Evolutionary conservation across 768 basidiomycete genomes (phyloP).

Genomic region (Serpula lacrymans): DNA sequence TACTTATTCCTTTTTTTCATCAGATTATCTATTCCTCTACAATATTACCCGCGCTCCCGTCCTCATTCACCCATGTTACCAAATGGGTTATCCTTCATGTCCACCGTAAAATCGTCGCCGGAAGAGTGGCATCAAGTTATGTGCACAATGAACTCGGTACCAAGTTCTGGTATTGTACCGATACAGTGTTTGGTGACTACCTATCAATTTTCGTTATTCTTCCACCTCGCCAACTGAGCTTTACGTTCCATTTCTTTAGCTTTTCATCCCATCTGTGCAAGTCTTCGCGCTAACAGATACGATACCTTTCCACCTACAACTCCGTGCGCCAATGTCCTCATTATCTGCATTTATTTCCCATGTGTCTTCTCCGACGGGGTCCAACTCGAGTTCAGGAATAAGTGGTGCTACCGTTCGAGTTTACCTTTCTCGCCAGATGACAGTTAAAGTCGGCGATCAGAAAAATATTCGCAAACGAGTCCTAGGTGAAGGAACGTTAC

Average conservation of each 20-base stretch:
- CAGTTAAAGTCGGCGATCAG: constrained; percentile 27
- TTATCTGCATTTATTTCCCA: constrained; percentile 43
- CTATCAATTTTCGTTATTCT: constrained; percentile 1
- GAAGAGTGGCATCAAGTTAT: constrained; percentile 64
- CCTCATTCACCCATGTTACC: constrained; percentile 51
- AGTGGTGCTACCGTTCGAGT: constrained; percentile 38
- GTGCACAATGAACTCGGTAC: constrained; percentile 38
- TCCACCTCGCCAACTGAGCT: background rate
- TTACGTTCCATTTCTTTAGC: constrained; percentile 28
- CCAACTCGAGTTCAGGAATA: constrained; percentile 6
- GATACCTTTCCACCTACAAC: constrained; percentile 66
- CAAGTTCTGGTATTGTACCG: constrained; percentile 31
- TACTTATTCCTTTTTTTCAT: no score
- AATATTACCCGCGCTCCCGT: constrained; percentile 52
- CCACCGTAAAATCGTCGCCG: constrained; percentile 55
- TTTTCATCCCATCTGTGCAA: constrained; percentile 57
- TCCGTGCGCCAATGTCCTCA: constrained; percentile 44
- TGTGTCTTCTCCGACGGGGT: constrained; percentile 4
- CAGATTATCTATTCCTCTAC: constrained; percentile 48
- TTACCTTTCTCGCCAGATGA: constrained; percentile 49
- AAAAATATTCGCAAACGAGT: constrained; percentile 11
- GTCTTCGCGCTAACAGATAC: constrained; percentile 52
- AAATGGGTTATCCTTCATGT: constrained; percentile 44
- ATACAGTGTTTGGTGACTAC: constrained; percentile 50
- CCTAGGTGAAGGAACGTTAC: constrained; percentile 48